Evolutionary conservation across 352 stramenopile species (phyloP).

Genomic region (Phytophthora pini): DNA sequence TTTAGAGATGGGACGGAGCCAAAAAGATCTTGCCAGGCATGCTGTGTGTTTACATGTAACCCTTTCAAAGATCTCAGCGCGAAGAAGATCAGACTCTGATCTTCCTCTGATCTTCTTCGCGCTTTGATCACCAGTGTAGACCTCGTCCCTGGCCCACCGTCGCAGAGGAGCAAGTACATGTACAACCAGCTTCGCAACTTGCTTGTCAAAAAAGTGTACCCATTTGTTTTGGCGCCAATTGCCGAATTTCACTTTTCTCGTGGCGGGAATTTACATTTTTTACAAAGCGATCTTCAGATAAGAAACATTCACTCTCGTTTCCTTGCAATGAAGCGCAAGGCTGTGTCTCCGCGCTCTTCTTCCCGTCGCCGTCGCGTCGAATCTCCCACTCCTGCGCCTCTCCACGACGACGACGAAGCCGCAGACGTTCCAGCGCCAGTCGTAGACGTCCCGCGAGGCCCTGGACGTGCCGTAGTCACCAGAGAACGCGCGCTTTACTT

Average conservation of each 20-base stretch:
- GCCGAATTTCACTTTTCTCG: conserved; percentile 1
- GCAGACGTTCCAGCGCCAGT: background rate
- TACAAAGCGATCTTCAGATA: background rate
- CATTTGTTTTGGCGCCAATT: conserved; percentile 12
- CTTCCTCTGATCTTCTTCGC: background rate
- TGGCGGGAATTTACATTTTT: conserved; percentile 14
- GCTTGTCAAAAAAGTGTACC: too few relatives aligned
- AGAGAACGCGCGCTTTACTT: conserved; percentile 59
- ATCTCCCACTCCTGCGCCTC: background rate
- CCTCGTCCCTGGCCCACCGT: too few relatives aligned
- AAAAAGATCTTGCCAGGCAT: too few relatives aligned
- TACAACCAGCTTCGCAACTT: too few relatives aligned
- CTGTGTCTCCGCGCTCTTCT: conserved; percentile 10
- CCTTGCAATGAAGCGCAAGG: conserved; percentile 43
- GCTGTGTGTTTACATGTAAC: too few relatives aligned
- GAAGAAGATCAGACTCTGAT: background rate
- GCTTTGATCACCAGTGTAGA: too few relatives aligned
- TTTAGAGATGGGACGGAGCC: too few relatives aligned
- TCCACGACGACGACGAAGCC: background rate
- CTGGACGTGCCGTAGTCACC: conserved; percentile 39
- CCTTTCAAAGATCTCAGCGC: background rate
- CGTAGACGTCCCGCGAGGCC: conserved; percentile 14
- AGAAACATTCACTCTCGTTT: conserved; percentile 22
- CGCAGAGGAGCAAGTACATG: too few relatives aligned
- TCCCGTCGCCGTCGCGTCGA: conserved; percentile 11